Evolutionary conservation across 2,329 filamentous ascomycete species (phyloP).

Genomic region (Aspergillus fructus): DNA sequence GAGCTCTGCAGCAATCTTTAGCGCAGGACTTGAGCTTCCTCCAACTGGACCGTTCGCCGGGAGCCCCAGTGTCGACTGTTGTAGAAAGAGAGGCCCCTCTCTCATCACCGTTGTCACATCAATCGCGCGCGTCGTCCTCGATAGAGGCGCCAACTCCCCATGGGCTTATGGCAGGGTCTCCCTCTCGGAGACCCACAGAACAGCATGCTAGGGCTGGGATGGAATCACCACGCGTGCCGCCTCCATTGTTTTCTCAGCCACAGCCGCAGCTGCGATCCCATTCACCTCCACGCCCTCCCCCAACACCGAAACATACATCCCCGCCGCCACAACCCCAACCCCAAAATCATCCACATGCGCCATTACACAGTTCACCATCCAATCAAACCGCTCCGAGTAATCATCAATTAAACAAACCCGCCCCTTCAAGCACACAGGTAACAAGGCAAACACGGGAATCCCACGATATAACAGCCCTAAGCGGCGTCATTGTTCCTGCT

Average conservation of each 20-base stretch:
- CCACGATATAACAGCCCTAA: slow-evolving; percentile 78
- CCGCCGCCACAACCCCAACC: slow-evolving; percentile 34
- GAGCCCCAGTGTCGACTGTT: slow-evolving; percentile 16
- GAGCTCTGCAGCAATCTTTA: slow-evolving; percentile 41
- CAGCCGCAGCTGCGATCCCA: slow-evolving; percentile 8
- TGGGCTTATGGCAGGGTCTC: slow-evolving; percentile 23
- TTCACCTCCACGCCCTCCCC: slow-evolving; percentile 31
- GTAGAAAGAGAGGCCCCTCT: slow-evolving; percentile 14
- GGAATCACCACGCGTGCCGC: slow-evolving; percentile 14
- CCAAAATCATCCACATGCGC: slow-evolving; percentile 11
- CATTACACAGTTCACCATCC: slow-evolving; percentile 7
- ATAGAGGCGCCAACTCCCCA: slow-evolving; percentile 35
- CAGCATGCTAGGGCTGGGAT: slow-evolving; percentile 11
- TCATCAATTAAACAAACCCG: slow-evolving; percentile 12
- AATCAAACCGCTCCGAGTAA: slow-evolving; percentile 8
- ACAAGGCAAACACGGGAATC: slow-evolving; percentile 22
- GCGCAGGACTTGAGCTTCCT: slow-evolving; percentile 43
- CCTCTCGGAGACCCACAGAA: slow-evolving; percentile 18
- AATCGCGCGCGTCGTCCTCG: slow-evolving; percentile 28
- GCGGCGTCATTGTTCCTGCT: slow-evolving; percentile 88
- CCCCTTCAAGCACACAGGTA: slow-evolving; percentile 10
- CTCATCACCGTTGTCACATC: slow-evolving; percentile 22
- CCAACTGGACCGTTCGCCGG: slow-evolving; percentile 33
- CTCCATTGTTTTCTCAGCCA: slow-evolving; percentile 8
- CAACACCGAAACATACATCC: slow-evolving; percentile 57